Percentiles rank a stretch among this genome's conserved stretches.
phyloP scores from a whole-genome alignment of 1,139 yeast species.

The Arxiozyma heterogenica region DNA sequence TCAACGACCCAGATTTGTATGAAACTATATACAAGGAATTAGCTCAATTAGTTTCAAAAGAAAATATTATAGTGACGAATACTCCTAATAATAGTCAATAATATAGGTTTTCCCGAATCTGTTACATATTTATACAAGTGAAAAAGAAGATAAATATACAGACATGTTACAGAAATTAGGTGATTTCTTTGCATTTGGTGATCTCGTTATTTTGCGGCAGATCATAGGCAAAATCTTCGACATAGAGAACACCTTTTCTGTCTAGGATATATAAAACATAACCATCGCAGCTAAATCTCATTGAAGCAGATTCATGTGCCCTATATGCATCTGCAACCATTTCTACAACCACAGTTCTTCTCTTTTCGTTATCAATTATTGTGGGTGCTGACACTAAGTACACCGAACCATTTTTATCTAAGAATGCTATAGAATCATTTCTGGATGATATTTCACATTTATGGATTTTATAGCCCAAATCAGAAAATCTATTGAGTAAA shows the following conservation, averaged over 20 bases:
- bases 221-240: slow-evolving; percentile 85
- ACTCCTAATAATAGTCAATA: too few relatives aligned
- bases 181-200: slow-evolving; percentile 52
- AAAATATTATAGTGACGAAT: neutral
- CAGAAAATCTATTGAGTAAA: slow-evolving; percentile 53
- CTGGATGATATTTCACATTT: slow-evolving; percentile 70
- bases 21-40: neutral
- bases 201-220: slow-evolving; percentile 72
- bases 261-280: slow-evolving; percentile 70
- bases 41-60: neutral
- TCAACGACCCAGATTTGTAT: slow-evolving; percentile 16
- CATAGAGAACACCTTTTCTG: slow-evolving; percentile 65
- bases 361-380: slow-evolving; percentile 43
- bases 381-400: slow-evolving; percentile 60
- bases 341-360: slow-evolving; percentile 61
- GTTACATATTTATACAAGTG: neutral
- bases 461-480: slow-evolving; percentile 76
- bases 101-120: too few relatives aligned
- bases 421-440: slow-evolving; percentile 73
- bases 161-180: neutral
- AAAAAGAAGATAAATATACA: too few relatives aligned
- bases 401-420: slow-evolving; percentile 69
- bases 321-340: slow-evolving; percentile 69
- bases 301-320: slow-evolving; percentile 62
- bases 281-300: slow-evolving; percentile 71